These are phyloP conservation scores for Spathaspora gorwiae DNA, from an alignment of 805 yeast genomes.

Conservation along the genomic window DNA sequence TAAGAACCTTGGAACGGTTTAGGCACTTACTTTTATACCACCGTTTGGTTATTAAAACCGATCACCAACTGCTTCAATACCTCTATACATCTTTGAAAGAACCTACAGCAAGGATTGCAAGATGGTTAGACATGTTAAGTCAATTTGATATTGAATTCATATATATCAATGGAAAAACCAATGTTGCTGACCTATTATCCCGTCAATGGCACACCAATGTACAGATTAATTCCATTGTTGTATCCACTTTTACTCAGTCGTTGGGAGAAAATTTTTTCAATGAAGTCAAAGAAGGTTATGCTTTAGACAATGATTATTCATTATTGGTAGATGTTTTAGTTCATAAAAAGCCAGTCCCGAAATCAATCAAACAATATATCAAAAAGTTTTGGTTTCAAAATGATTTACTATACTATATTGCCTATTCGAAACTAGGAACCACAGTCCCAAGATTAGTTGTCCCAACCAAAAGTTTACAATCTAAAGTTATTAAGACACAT, in stretches of 20 bases:
- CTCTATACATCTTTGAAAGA: neutral
- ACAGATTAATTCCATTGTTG: too few species aligned
- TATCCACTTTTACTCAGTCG: neutral
- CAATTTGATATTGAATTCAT: conserved; percentile 1
- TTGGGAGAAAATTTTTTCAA: neutral
- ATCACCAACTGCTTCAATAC: neutral
- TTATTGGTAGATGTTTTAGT: neutral
- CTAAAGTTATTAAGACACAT: neutral
- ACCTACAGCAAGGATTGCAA: neutral
- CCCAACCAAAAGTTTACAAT: neutral
- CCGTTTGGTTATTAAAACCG: conserved; percentile 1
- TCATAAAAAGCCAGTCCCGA: neutral
- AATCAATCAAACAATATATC: neutral
- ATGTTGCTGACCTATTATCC: neutral
- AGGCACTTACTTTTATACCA: too few species aligned
- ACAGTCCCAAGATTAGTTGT: neutral
- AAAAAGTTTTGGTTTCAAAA: neutral
- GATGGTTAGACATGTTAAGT: neutral
- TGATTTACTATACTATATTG: neutral
- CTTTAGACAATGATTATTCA: neutral
- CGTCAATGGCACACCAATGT: neutral
- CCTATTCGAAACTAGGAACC: neutral
- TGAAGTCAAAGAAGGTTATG: neutral
- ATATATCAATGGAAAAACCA: neutral
- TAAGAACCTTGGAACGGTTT: too few species aligned